Evolutionary conservation across 1,139 yeast species (phyloP), one percentile per base, ranked within the genome.

Genomic region (Hanseniaspora sp.): DNA sequence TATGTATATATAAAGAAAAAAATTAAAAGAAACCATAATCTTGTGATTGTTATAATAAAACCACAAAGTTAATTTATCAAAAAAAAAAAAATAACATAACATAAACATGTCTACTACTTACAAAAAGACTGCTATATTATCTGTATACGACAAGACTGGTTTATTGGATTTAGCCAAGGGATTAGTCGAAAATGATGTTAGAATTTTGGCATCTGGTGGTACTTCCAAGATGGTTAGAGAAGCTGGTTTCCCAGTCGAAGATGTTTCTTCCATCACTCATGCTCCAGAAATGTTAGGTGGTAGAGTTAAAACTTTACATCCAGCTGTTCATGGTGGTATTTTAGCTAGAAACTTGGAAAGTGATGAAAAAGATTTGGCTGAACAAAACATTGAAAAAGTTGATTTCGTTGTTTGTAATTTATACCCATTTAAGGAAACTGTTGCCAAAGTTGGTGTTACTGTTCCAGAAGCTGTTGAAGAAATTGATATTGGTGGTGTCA

Each of bases 271-370:
- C 58, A 87, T 92, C 68, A 92, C 98, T 52, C 95, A 88, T 67
- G 97, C 97, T 39, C 98, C 98, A 55, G 98, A 92, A 72, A 92
- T 92, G 96, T 78, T 92, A 63, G 95, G 96, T 57, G 98, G 98
- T 59, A 80, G 98, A 73, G 98, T 92, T 64, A 92, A 92, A 76
- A 92, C 98, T 57, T 77, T 92, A 65, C 98, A 92, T 70, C 98
- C 98, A 44, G 97, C 97, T 47, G 96, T 92, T 58, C 98, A 92
- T 69, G 98, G 95, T 62, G 98, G 97, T 75, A 92, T 92, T 64
- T 78, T 92, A 63, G 97, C 98, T 55, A 82, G 97, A 74, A 80
- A 92, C 73, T 77, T 86, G 67, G 95, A 85, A 64, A 76, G 86
- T 59, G 98, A 92, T 70, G 95, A 88, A 71, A 73, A 79, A 63